A percentile compares a stretch with the other conserved stretches of the same genome.
Evolutionary conservation across 768 basidiomycete genomes (phyloP).

Genomic region (Paxillus involutus): DNA sequence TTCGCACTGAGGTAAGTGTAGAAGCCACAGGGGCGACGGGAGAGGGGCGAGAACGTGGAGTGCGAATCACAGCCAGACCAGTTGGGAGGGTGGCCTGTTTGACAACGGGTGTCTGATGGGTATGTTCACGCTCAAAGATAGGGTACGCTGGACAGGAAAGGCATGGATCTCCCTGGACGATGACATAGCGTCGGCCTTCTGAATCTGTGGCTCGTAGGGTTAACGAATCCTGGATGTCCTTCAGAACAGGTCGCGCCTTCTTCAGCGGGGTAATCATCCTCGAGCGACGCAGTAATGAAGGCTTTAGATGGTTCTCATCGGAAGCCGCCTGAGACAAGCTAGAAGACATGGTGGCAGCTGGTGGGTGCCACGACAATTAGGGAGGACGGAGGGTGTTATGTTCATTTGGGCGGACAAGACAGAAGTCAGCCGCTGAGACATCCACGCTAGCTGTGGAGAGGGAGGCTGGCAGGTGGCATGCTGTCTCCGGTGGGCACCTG

Average conservation of each 20-base stretch:
- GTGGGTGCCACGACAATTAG: too few species aligned
- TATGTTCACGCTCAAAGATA: background rate
- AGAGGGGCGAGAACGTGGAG: background rate
- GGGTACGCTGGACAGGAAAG: conserved; percentile 6
- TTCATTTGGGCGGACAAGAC: background rate
- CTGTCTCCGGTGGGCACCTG: background rate
- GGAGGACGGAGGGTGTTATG: background rate
- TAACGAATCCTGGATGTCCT: conserved; percentile 15
- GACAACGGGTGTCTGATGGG: background rate
- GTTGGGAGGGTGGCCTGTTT: background rate
- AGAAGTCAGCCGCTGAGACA: conserved; percentile 17
- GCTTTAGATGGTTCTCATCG: background rate
- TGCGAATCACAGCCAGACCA: background rate
- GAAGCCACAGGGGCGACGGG: background rate
- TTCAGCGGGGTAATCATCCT: background rate
- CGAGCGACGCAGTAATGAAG: background rate
- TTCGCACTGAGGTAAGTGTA: background rate
- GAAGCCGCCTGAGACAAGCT: background rate
- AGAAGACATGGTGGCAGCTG: background rate
- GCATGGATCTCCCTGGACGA: conserved; percentile 8
- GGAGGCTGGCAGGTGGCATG: background rate
- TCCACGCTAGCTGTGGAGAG: background rate
- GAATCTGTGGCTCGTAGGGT: conserved; percentile 4
- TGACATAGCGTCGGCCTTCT: conserved; percentile 11
- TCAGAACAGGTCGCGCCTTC: conserved; percentile 14